Conservation (phyloP, 1,284 basidiomycete genomes). For the Waitea zeae region DNA sequence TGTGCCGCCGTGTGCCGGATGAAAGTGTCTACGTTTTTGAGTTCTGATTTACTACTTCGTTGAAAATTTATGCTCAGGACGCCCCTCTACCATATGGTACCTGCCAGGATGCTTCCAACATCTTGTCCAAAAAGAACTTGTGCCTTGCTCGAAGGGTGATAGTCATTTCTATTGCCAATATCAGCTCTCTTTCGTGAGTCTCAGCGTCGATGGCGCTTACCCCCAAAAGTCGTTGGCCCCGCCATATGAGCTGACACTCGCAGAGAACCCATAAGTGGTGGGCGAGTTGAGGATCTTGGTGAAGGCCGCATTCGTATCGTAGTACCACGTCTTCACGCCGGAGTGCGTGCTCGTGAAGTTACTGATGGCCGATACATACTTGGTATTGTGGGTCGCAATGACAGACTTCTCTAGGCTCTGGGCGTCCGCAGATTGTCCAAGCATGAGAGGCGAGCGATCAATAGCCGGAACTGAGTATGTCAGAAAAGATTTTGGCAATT, state of each 20-base stretch:
- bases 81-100: background rate
- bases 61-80: no score
- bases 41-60: no score
- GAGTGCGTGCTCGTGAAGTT: slow-evolving; percentile 23
- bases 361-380: slow-evolving; percentile 20
- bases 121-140: background rate
- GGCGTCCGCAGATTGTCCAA: background rate
- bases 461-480: slow-evolving; percentile 50
- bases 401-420: slow-evolving; percentile 16
- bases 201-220: no score
- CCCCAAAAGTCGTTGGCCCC: slow-evolving; percentile 35
- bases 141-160: background rate
- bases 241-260: slow-evolving; percentile 31
- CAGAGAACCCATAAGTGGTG: slow-evolving; percentile 31
- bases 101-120: background rate
- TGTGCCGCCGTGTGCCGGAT: no score
- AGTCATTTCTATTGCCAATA: no score
- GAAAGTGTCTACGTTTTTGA: no score
- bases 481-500: no score
- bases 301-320: slow-evolving; percentile 35
- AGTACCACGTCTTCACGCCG: slow-evolving; percentile 27
- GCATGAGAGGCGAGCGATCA: slow-evolving; percentile 21
- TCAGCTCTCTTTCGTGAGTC: no score
- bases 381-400: slow-evolving; percentile 32
- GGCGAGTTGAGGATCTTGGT: slow-evolving; percentile 29